Evolutionary conservation across 805 yeast genomes (phyloP).

Genomic region (Schwanniomyces sp.): DNA sequence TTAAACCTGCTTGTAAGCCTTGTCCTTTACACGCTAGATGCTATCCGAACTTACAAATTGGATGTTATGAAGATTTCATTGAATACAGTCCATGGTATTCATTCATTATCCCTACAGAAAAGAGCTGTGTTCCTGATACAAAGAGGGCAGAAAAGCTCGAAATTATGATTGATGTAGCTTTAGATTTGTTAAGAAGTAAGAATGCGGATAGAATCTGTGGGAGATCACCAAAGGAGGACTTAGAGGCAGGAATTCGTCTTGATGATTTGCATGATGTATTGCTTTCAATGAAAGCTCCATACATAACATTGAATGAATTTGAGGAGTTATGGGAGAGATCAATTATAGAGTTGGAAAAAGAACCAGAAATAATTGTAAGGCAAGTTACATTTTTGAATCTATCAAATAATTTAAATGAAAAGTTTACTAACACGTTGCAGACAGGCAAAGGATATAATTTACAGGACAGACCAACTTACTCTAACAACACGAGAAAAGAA

Average conservation of each 20-base stretch:
- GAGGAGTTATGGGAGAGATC: slow-evolving; percentile 73
- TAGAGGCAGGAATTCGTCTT: slow-evolving; percentile 51
- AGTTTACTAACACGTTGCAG: slow-evolving; percentile 22
- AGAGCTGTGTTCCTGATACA: slow-evolving; percentile 70
- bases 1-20: slow-evolving; percentile 63
- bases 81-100: slow-evolving; percentile 55
- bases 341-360: slow-evolving; percentile 57
- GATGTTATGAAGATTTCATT: slow-evolving; percentile 70
- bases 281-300: slow-evolving; percentile 44
- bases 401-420: background rate
- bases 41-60: slow-evolving; percentile 54
- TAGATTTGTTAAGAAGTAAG: slow-evolving; percentile 62
- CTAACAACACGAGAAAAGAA: slow-evolving; percentile 43
- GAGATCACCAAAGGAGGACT: slow-evolving; percentile 39
- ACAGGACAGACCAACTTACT: slow-evolving; percentile 19
- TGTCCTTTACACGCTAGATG: slow-evolving; percentile 87
- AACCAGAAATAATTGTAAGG: slow-evolving; percentile 77
- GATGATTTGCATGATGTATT: slow-evolving; percentile 55
- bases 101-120: slow-evolving; percentile 52
- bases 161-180: slow-evolving; percentile 64
- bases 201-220: slow-evolving; percentile 69
- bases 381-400: slow-evolving; percentile 46
- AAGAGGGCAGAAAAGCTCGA: slow-evolving; percentile 65
- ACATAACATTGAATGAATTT: slow-evolving; percentile 60
- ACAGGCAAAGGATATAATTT: slow-evolving; percentile 17